Evolutionary conservation across 23 red algal genomes (phyloP), one percentile per base, ranked within the genome.

Genomic region (Gracilaria domingensis): DNA sequence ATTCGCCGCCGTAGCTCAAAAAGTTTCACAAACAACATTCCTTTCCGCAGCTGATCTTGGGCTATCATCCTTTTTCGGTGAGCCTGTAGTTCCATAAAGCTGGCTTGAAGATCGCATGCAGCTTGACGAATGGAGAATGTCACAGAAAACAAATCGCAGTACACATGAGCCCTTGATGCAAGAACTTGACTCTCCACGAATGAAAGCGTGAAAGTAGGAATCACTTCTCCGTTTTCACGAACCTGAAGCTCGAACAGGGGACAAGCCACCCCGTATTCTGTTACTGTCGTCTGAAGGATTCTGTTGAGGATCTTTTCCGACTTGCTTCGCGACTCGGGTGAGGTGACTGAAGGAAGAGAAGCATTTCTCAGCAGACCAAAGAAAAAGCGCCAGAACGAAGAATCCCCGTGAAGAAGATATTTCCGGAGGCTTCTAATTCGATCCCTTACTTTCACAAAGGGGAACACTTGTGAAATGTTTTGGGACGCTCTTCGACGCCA

Each of bases 141-240:
- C 36, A 89, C 67, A 49, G 85, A 58, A 77, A 89, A 89, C 48
- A 80, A 42, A 39, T 89, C 85, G 54, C 85, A 89, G 85, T 89
- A 79, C 21, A 89, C 85, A 64, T 66, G 71, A 35, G 85, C 67
- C 53, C 60, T 61, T 37, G 85, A 89, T 16, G 51, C 85, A 44
- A 89, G 85, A 28, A 89, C 50, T 59, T 79, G 85, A 42, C 85
- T 80, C 36, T 89, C 85, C 3, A 70, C 85, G 40, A 79, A 89
- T 50, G 69, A 60, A n/a, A 89, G 70, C 9, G 85, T 80, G 34
- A 89, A 89, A 73, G 44, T 58, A 0, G 85, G 85, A 39, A 80
- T 58, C 12, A 89, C 30, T 35, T 59, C 70, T 2, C 85, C 70
- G 18, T 48, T 67, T 12, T 36, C 36, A 5, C 35, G 34, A n/a